These are phyloP conservation scores for Zasmidium cellare DNA, from an alignment of 2,329 filamentous ascomycete genomes.

Conservation along the genomic window DNA sequence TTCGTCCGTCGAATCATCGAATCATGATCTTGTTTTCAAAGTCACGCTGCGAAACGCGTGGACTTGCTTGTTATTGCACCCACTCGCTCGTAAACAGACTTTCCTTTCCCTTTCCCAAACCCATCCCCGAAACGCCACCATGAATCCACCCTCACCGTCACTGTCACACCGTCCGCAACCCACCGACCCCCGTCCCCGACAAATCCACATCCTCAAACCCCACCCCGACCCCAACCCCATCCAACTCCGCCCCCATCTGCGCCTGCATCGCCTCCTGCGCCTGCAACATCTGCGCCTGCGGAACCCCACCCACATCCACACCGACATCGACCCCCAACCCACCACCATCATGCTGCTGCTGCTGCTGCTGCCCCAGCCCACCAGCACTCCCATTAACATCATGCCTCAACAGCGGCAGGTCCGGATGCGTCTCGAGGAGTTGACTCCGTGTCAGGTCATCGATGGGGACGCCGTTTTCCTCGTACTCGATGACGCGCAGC, in stretches of 20 bases:
- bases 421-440: conserved; percentile 31
- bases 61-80: too few species aligned
- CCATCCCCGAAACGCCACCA: background rate
- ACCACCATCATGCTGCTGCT: background rate
- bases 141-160: background rate
- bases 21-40: background rate
- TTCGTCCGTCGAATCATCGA: background rate
- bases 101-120: too few species aligned
- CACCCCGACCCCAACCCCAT: background rate
- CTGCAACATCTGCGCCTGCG: conserved; percentile 12
- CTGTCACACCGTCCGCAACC: background rate
- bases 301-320: background rate
- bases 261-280: background rate
- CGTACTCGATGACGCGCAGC: conserved; percentile 33
- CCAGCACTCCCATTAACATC: too few species aligned
- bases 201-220: background rate
- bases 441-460: conserved; percentile 26
- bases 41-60: too few species aligned
- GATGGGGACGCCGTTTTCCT: conserved; percentile 31
- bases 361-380: too few species aligned
- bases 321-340: background rate
- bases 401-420: conserved; percentile 26
- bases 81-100: background rate
- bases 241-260: background rate
- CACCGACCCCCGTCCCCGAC: background rate